Conservation (phyloP, 495 filamentous ascomycete species). For the Talaromyces liani region DNA sequence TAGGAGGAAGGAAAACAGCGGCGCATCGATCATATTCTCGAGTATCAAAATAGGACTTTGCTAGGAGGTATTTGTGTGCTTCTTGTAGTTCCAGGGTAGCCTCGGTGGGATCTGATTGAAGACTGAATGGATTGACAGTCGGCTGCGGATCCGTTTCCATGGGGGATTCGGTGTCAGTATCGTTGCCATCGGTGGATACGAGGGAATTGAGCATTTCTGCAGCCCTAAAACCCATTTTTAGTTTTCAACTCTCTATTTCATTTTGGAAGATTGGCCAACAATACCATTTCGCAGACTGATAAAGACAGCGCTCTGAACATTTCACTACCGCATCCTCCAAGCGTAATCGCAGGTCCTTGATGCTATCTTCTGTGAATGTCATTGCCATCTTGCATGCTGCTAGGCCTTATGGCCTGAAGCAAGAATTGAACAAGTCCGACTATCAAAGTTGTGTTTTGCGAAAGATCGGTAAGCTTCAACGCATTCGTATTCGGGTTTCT, state of each 20-base stretch:
- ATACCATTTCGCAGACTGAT: conserved; percentile 95
- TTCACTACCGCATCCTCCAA: conserved; percentile 80
- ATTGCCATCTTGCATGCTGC: conserved; percentile 22
- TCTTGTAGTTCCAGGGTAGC: conserved; percentile 73
- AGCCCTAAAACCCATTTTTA: conserved; percentile 51
- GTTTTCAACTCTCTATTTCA: conserved; percentile 4
- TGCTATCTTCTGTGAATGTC: conserved; percentile 30
- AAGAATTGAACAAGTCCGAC: no score
- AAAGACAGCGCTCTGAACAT: conserved; percentile 91
- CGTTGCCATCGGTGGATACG: conserved; percentile 37
- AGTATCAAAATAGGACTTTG: conserved; percentile 93
- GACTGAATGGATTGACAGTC: conserved; percentile 38
- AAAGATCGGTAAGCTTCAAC: neutral
- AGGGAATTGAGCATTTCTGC: conserved; percentile 90
- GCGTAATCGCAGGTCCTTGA: conserved; percentile 48
- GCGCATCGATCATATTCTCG: conserved; percentile 93
- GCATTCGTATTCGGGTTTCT: neutral
- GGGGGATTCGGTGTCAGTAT: conserved; percentile 51
- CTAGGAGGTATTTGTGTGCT: conserved; percentile 74
- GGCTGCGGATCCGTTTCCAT: conserved; percentile 42
- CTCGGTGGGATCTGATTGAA: conserved; percentile 54
- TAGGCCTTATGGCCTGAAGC: neutral
- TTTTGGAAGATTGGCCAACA: neutral
- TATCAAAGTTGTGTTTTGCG: neutral
- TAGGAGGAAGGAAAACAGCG: conserved; percentile 75